Percentiles rank a stretch among this genome's conserved stretches.
phyloP scores from a whole-genome alignment of 2,329 filamentous ascomycete species.

The Juglanconis oblonga region DNA sequence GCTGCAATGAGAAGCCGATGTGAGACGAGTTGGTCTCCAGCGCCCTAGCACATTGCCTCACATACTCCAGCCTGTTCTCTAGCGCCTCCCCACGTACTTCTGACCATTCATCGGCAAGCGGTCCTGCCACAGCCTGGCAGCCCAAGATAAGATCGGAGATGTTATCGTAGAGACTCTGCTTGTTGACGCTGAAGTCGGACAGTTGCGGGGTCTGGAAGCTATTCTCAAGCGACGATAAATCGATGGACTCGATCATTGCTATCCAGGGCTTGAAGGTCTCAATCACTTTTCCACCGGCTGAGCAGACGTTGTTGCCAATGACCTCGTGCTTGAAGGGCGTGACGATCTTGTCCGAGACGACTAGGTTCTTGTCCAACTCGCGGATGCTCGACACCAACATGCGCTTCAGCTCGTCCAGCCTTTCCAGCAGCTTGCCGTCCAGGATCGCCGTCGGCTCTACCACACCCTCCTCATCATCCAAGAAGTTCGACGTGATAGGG shows the following conservation, averaged over 20 bases:
- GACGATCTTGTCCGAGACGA: conserved; percentile 76
- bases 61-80: conserved; percentile 79
- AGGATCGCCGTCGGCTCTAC: conserved; percentile 71
- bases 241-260: conserved; percentile 85
- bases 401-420: conserved; percentile 81
- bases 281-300: conserved; percentile 73
- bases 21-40: conserved; percentile 85
- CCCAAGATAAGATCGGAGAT: conserved; percentile 84
- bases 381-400: conserved; percentile 83
- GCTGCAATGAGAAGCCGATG: conserved; percentile 81
- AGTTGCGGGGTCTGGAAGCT: conserved; percentile 81
- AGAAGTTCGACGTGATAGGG: conserved; percentile 75
- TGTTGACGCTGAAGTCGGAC: conserved; percentile 82
- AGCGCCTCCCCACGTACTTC: conserved; percentile 87
- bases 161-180: conserved; percentile 91
- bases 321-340: conserved; percentile 74
- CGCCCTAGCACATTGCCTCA: conserved; percentile 72
- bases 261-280: conserved; percentile 91
- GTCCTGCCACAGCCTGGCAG: conserved; percentile 88
- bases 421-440: conserved; percentile 74
- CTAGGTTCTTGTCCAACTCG: conserved; percentile 80
- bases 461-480: conserved; percentile 75
- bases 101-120: conserved; percentile 91
- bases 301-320: conserved; percentile 79
- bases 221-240: conserved; percentile 75